Base-by-base conservation (phyloP, 176 grass and related monocot genomes). In the Areca catechu region DNA sequence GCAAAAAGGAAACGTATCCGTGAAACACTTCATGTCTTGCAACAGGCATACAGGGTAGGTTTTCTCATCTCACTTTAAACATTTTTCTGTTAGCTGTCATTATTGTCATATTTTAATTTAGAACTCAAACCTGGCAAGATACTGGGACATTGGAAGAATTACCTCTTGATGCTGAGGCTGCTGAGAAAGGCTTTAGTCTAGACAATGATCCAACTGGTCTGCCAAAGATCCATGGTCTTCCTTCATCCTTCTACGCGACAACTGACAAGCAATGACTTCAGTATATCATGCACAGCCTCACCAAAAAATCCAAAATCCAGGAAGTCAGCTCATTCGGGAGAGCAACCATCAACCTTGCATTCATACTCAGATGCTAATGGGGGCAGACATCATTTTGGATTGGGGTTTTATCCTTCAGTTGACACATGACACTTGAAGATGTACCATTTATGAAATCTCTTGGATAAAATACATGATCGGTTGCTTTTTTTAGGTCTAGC, bases 31-130 rank as follows among this genome's bases (percentile, higher is more conserved):
- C 58, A 78, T 58, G 72, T 92, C 77, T 78, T 88, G 58, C 74
- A 98, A 69, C 81, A 85, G 28, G 87, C 87, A 62, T 83, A 92
- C 9, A 79, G 78, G 87, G 93, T 98, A 79, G 16, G 53, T 51
- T 71, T 49, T 14, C 72, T 51, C 59, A 23, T 57, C 30, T 57
- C 30, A 30, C 5, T 30, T 7, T 30, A 30, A 30, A 30, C 29
- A 30, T 30, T 1, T 30, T 34, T 25, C 30, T 34, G 30, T 34
- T 34, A 34, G 30, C 30, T 34, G 30, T 9, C 30, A 34, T 9
- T 1, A 9, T 34, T 10, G 1, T 34, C 7, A 25, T 25, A 4
- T 25, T 25, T 25, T 25, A 25, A 4, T 34, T 34, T 34, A 34
- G 30, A 34, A 54, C 67, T 24, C 30, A 7, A 34, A 7, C 7